These are phyloP conservation scores for Mycotypha africana DNA, from an alignment of 371 early-diverging fungal genomes.

Conservation along the genomic window DNA sequence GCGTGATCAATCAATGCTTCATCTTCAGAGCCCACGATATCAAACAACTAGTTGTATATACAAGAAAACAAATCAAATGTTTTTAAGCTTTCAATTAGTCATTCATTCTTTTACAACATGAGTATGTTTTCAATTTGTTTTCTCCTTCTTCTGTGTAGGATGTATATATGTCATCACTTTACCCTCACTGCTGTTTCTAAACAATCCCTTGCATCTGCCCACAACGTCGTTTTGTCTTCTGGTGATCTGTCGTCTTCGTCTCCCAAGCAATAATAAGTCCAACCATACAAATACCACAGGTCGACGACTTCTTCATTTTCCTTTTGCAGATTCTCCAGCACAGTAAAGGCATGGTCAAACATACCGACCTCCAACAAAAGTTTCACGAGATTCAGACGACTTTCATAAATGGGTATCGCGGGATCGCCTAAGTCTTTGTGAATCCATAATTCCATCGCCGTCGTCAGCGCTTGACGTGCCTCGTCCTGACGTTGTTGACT, in stretches of 20 bases:
- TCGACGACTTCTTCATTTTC: constrained; percentile 92
- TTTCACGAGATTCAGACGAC: constrained; percentile 71
- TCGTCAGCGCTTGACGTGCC: constrained; percentile 64
- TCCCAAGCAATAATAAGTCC: constrained; percentile 82
- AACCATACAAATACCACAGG: constrained; percentile 91
- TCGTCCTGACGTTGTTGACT: constrained; percentile 82
- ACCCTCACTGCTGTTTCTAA: constrained; percentile 70
- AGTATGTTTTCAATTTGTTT: no score
- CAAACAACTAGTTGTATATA: constrained; percentile 42
- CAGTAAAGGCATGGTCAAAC: constrained; percentile 72
- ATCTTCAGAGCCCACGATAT: constrained; percentile 59
- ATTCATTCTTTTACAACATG: no score
- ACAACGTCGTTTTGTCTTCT: constrained; percentile 47
- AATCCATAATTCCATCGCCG: constrained; percentile 74
- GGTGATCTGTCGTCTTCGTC: constrained; percentile 51
- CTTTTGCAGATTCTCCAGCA: constrained; percentile 74
- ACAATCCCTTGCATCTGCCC: constrained; percentile 76
- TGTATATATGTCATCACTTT: constrained; percentile 1
- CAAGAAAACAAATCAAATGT: constrained; percentile 8
- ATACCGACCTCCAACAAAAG: constrained; percentile 77
- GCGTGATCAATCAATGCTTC: constrained; percentile 64
- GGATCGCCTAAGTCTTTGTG: constrained; percentile 53
- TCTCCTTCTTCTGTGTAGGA: not conserved
- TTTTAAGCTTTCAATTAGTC: not conserved
- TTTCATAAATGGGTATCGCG: constrained; percentile 75